Evolutionary conservation across 2,329 filamentous ascomycete genomes (phyloP).

Genomic region (Aspergillus pseudoglaucus): DNA sequence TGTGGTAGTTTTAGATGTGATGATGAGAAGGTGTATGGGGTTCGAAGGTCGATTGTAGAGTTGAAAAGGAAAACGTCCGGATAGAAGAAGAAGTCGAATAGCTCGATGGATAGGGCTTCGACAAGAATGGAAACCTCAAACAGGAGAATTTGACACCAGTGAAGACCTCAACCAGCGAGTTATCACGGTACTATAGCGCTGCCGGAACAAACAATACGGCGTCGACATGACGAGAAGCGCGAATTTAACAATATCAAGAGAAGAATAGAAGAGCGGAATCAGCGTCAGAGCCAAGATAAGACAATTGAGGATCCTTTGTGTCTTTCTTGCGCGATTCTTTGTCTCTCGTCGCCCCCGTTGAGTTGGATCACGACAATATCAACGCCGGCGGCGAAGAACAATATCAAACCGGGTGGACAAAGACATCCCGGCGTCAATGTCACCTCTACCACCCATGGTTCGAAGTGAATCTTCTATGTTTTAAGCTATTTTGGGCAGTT

Average conservation of each 20-base stretch:
- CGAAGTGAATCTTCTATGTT: too few relatives aligned
- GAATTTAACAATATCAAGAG: conserved; percentile 8
- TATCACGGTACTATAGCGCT: conserved; percentile 11
- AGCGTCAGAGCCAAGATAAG: conserved; percentile 5
- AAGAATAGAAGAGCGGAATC: background rate
- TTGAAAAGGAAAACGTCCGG: background rate
- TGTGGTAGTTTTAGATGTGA: background rate
- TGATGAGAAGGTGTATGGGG: too few relatives aligned
- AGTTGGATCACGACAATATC: conserved; percentile 15
- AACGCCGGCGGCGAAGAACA: conserved; percentile 14
- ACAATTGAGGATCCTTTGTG: background rate
- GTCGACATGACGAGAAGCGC: background rate
- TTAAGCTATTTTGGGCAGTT: too few relatives aligned
- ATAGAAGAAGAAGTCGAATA: background rate
- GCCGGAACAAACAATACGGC: conserved; percentile 25
- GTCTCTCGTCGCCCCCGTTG: background rate
- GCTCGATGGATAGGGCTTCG: background rate
- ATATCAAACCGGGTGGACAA: conserved; percentile 18
- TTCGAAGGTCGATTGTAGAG: background rate
- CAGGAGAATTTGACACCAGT: background rate
- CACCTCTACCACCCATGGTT: too few relatives aligned
- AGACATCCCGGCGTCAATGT: background rate
- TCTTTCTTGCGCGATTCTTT: background rate
- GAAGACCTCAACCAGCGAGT: conserved; percentile 1
- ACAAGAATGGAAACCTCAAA: background rate